A percentile compares a stretch with the other conserved stretches of the same genome.
Evolutionary conservation across 2,329 filamentous ascomycete species (phyloP).

Genomic region (Sporothrix inflata): DNA sequence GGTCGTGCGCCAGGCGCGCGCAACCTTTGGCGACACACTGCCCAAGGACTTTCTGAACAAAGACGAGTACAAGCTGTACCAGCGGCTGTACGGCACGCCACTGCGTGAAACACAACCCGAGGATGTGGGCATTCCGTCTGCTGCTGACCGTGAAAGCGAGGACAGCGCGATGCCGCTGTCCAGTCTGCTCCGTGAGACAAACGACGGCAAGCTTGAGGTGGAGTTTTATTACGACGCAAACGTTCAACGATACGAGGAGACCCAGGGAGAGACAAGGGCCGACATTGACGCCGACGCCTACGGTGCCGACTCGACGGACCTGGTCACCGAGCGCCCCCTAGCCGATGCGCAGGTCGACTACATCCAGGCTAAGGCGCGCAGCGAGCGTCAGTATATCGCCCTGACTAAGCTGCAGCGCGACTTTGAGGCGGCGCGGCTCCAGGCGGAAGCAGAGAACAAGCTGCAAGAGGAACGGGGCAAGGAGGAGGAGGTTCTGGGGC

Average conservation of each 20-base stretch:
- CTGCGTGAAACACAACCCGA: constrained; percentile 63
- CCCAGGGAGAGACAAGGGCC: no score
- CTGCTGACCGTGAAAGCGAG: constrained; percentile 30
- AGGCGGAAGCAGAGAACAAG: constrained; percentile 43
- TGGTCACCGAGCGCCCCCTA: constrained; percentile 57
- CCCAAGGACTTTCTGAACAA: constrained; percentile 71
- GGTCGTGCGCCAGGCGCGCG: constrained; percentile 70
- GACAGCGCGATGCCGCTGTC: constrained; percentile 19
- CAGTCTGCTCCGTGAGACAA: constrained; percentile 53
- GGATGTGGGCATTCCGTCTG: constrained; percentile 56
- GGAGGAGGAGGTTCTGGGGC: constrained; percentile 40
- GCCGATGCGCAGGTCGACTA: constrained; percentile 49
- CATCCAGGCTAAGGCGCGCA: constrained; percentile 55
- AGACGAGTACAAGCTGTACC: constrained; percentile 75
- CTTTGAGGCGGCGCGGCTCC: constrained; percentile 52
- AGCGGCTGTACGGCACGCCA: constrained; percentile 79
- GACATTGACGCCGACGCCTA: neutral
- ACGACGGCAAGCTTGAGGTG: constrained; percentile 62
- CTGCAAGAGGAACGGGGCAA: constrained; percentile 36
- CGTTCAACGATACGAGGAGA: neutral
- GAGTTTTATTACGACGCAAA: constrained; percentile 54
- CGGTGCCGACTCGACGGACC: constrained; percentile 40
- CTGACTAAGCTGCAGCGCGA: constrained; percentile 61
- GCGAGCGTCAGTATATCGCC: constrained; percentile 57
- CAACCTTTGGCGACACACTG: constrained; percentile 75